Evolutionary conservation across 1,139 yeast species (phyloP), one percentile per base, ranked within the genome.

Genomic region (Scheffersomyces illinoinensis): DNA sequence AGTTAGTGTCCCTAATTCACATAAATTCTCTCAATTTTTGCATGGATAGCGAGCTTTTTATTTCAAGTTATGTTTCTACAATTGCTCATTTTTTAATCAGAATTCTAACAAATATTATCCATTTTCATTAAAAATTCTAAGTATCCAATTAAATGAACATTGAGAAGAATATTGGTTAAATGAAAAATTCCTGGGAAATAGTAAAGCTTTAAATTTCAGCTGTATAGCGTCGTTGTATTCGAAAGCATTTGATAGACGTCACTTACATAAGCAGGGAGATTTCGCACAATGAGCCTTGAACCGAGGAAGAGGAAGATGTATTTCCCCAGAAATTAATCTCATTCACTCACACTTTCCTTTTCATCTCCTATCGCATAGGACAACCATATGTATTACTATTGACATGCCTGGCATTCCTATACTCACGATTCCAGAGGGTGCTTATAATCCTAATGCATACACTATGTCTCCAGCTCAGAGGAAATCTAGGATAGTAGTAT

Each of bases 361-460:
- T 33, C 43, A 33, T 10, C 4, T 4, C 6, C 33, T 6, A 24
- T 24, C 33, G 5, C 10, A 33, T 33, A 5, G 43, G 10, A 14
- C 14, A 26, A 2, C 33, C 33, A 21, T 21, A 21, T 21, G 3
- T 26, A 26, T 7, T 33, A 33, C 17, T 12, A 33, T 33, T 33
- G 43, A 33, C 43, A 33, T 33, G 43, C 17, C 43, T 33, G 43
- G 63, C 17, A 71, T 79, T 6, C 82, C 83, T 1, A 66, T 71
- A 26, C 68, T 79, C 20, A 77, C 84, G 1, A 78, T 81, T 0
- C 84, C 85, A 2, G 85, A 81, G 61, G 59, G 79, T 1, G 78
- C 84, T 0, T 81, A 74, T 61, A 81, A 80, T 58, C 71, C 77
- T 2, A 62, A 69, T 19, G 61, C 68, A 10, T 78, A 75, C 60